Conservation (phyloP, 2,329 filamentous ascomycete species). For the Exophiala oligosperma region DNA sequence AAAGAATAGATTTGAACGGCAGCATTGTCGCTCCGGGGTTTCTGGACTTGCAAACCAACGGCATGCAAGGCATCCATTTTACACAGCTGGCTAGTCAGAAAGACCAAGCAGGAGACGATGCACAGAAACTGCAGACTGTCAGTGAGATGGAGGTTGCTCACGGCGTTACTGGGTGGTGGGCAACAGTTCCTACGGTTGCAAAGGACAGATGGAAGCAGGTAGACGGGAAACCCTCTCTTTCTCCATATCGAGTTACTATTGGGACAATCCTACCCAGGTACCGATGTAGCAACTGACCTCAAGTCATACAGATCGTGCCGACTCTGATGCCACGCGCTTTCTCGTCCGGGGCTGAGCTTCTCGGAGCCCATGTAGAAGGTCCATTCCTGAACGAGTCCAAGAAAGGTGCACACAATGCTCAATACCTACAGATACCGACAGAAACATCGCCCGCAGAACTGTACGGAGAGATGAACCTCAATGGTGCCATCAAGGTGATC, state of each 20-base stretch:
- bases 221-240: neutral
- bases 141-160: slow-evolving; percentile 15
- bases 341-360: slow-evolving; percentile 47
- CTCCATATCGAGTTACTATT: neutral
- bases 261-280: neutral
- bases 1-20: slow-evolving; percentile 47
- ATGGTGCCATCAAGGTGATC: slow-evolving; percentile 47
- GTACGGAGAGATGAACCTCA: slow-evolving; percentile 48
- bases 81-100: slow-evolving; percentile 13
- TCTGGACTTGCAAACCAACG: slow-evolving; percentile 58
- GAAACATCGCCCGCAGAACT: slow-evolving; percentile 37
- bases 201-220: slow-evolving; percentile 24
- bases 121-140: slow-evolving; percentile 12
- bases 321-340: slow-evolving; percentile 33
- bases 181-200: slow-evolving; percentile 26
- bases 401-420: slow-evolving; percentile 54
- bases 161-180: slow-evolving; percentile 28
- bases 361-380: slow-evolving; percentile 59
- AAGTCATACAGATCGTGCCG: neutral
- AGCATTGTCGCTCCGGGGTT: slow-evolving; percentile 55
- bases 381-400: slow-evolving; percentile 56
- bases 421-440: slow-evolving; percentile 41
- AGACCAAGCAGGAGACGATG: slow-evolving; percentile 6
- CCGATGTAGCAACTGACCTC: neutral
- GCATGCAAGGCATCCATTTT: slow-evolving; percentile 39